Base-by-base conservation (phyloP, 805 yeast species). In the Metschnikowia bowlesiae region DNA sequence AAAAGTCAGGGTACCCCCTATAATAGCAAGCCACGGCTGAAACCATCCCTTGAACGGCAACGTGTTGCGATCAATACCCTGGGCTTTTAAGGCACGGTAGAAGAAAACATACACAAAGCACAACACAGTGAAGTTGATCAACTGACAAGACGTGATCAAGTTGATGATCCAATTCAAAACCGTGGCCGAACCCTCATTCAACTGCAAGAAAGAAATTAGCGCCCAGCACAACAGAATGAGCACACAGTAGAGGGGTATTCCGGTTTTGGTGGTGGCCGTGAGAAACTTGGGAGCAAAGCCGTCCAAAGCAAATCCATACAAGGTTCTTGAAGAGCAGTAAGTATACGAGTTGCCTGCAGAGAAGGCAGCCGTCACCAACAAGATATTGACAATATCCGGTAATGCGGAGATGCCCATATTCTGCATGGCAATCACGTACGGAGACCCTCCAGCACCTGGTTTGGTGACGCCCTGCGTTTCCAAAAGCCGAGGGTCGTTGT, bases 311-410 rank as follows among this genome's bases (percentile, higher is more conserved):
- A 88, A 70, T 35, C 87, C 86, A 62, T 85, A 87, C 16, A 85
- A 69, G 9, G 87, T 81, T 76, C 96, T 79, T 18, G 94, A 81
- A 30, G 87, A 87, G 63, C 84, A 83, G 68, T 85, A 86, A 61
- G 87, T 73, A 67, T 84, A 90, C 2, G 90, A 84, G 70, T 87
- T 88, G 9, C 87, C 84, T 42, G 95, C 95, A 9, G 92, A 85
- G 63, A 87, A 79, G 51, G 88, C 90, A 55, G 87, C 85, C 38
- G 87, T 68, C 62, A 89, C 68, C 57, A 89, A 85, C 65, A 88
- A 83, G 2, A 84, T 92, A 65, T 89, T 89, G 61, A 89, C 74
- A 44, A 89, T 76, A 57, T 84, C 86, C 36, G 90, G 90, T 54
- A 89, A 70, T 0, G 81, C 91, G 8, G 64, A 60, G 54, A 88